Conservation (phyloP, 768 basidiomycete genomes). For the Suillus paluster region DNA sequence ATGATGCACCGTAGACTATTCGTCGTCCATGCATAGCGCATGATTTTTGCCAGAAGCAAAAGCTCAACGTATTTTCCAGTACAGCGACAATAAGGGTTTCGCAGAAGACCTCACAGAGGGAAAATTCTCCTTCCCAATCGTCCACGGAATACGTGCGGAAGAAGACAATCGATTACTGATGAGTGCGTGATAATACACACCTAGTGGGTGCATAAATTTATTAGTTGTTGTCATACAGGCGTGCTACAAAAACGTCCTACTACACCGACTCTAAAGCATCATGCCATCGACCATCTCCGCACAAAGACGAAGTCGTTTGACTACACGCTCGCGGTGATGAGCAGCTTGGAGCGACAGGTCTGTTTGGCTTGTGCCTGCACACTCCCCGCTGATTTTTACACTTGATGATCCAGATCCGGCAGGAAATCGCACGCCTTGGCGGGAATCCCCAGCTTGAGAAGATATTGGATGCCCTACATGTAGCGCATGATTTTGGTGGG, state of each 20-base stretch:
- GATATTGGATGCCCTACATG: conserved; percentile 59
- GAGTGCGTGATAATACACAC: conserved; percentile 54
- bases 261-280: conserved; percentile 80
- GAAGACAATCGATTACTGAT: conserved; percentile 77
- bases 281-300: conserved; percentile 81
- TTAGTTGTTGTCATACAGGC: conserved; percentile 49
- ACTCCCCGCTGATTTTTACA: not conserved
- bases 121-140: conserved; percentile 81
- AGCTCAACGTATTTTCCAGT: conserved; percentile 41
- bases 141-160: conserved; percentile 82
- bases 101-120: conserved; percentile 81
- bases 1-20: not conserved
- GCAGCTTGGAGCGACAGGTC: conserved; percentile 63
- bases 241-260: conserved; percentile 91
- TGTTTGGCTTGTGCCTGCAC: not conserved
- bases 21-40: not conserved
- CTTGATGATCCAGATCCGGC: conserved; percentile 41
- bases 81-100: conserved; percentile 66
- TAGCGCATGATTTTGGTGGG: conserved; percentile 28
- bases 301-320: conserved; percentile 80
- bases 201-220: not conserved
- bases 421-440: conserved; percentile 74
- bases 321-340: conserved; percentile 78
- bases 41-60: not conserved
- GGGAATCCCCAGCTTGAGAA: conserved; percentile 70